Conservation (phyloP, 352 stramenopile genomes). For the Pythium graminicola region DNA sequence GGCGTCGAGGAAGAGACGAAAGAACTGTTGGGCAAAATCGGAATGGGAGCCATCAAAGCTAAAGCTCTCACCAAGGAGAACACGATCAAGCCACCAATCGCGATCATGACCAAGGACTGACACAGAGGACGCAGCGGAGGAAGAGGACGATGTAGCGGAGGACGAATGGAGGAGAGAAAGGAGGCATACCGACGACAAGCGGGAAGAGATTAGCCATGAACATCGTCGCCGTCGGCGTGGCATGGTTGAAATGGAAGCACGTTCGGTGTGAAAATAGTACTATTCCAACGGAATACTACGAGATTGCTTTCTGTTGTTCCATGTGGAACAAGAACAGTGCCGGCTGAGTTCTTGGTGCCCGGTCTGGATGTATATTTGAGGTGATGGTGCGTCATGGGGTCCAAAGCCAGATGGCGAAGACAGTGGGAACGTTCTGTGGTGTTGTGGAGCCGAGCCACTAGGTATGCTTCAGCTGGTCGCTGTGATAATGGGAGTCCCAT, state of each 20-base stretch:
- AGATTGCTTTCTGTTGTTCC: too few species aligned
- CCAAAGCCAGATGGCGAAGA: too few species aligned
- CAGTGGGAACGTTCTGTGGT: too few species aligned
- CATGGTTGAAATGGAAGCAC: too few species aligned
- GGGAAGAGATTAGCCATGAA: not conserved
- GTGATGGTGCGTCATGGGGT: too few species aligned
- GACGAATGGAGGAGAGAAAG: not conserved
- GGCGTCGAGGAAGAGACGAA: constrained; percentile 34
- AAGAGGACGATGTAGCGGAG: constrained; percentile 11
- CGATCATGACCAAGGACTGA: constrained; percentile 8
- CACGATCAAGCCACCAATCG: constrained; percentile 16
- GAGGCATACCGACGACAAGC: not conserved
- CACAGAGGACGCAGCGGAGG: constrained; percentile 1
- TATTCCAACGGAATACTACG: too few species aligned
- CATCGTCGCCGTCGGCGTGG: not conserved
- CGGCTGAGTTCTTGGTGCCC: too few species aligned
- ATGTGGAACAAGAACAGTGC: not conserved
- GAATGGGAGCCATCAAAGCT: constrained; percentile 40
- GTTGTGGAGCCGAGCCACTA: too few species aligned
- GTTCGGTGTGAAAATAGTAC: too few species aligned
- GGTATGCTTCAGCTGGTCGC: too few species aligned
- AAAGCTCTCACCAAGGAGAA: constrained; percentile 39
- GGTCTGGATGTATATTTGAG: too few species aligned
- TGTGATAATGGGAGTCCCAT: too few species aligned
- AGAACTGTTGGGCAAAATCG: constrained; percentile 53